Evolutionary conservation across 1,284 basidiomycete genomes (phyloP), one percentile per base, ranked within the genome.

Genomic region (Boletus mariae): DNA sequence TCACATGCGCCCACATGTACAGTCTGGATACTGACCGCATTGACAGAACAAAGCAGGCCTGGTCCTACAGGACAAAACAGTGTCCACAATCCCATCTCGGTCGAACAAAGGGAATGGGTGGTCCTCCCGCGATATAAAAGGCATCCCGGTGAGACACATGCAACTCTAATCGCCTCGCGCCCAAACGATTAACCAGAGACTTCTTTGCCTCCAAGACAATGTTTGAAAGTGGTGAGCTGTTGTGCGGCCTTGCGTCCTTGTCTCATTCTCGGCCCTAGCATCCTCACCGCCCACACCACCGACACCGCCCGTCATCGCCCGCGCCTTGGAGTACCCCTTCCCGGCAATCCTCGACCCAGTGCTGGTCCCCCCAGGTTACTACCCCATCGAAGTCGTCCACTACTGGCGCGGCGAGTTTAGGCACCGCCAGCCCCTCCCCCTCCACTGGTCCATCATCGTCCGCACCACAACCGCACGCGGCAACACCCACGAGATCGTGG

Each of bases 401-500:
- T 67, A 56, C 47, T 69, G 64, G 66, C 67, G 58, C 26, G 67
- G 68, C 11, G 52, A 62, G 15, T 47, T 44, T 32, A 0, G 20
- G 1, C 28, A 23, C 1, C 53, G 50, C 6, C 34, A 8, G 2
- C 64, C 58, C 15, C 26, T 50, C 7, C 66, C 67, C 2, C 37
- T 68, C 1, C 66, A 70, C 43, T 70, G 67, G 66, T 45, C 58
- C 10, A 58, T 67, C 57, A 12, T 57, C 46, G 47, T 68, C 44
- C 67, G 55, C 10, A 70, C 59, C 1, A 53, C 56, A 2, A n/a
- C 54, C 0, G 10, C n/a, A 1, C 52, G 48, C 0, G 68, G 65
- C 0, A 67, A 67, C 44, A 49, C 25, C 8, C 65, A 70, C 54
- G 61, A 69, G 34, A 49, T 67, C 44, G 48, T 62, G 1, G 66